Evolutionary conservation across 1,284 basidiomycete genomes (phyloP).

Genomic region (Cutaneotrichosporon sp.): DNA sequence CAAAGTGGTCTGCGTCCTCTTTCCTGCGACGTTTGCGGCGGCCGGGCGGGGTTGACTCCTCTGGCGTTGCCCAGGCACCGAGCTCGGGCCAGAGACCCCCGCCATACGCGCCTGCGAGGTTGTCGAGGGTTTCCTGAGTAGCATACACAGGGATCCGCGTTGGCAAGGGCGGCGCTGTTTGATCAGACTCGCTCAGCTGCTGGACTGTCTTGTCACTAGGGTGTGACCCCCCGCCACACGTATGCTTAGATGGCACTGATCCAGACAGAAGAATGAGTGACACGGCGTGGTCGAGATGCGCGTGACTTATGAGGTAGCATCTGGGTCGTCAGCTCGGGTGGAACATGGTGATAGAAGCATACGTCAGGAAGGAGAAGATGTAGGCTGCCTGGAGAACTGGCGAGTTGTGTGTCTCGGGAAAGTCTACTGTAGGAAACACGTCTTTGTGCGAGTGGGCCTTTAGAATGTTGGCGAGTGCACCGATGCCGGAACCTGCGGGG

Average conservation of each 20-base stretch:
- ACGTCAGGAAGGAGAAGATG: constrained; percentile 44
- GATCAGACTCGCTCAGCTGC: neutral
- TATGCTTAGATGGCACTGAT: constrained; percentile 26
- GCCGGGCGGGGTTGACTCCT: constrained; percentile 5
- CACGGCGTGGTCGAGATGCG: constrained; percentile 44
- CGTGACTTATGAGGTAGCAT: constrained; percentile 47
- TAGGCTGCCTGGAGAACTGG: constrained; percentile 43
- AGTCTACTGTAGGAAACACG: constrained; percentile 34
- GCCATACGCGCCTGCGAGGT: constrained; percentile 35
- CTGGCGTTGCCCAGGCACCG: constrained; percentile 33
- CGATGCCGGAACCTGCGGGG: constrained; percentile 41
- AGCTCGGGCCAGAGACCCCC: constrained; percentile 47
- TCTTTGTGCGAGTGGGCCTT: constrained; percentile 2
- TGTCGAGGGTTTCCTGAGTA: constrained; percentile 33
- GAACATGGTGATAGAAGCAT: constrained; percentile 8
- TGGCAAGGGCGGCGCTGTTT: constrained; percentile 1
- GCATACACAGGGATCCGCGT: constrained; percentile 38
- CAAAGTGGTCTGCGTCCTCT: constrained; percentile 12
- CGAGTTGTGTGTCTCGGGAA: constrained; percentile 34
- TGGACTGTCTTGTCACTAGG: too few species aligned
- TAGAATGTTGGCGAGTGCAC: constrained; percentile 35
- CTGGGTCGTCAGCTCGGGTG: too few species aligned
- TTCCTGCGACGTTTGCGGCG: constrained; percentile 9
- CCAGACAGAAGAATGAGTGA: constrained; percentile 45
- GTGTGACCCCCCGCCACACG: neutral